phyloP scores from a whole-genome alignment of 495 filamentous ascomycete species.

The Glarea lozoyensis region DNA sequence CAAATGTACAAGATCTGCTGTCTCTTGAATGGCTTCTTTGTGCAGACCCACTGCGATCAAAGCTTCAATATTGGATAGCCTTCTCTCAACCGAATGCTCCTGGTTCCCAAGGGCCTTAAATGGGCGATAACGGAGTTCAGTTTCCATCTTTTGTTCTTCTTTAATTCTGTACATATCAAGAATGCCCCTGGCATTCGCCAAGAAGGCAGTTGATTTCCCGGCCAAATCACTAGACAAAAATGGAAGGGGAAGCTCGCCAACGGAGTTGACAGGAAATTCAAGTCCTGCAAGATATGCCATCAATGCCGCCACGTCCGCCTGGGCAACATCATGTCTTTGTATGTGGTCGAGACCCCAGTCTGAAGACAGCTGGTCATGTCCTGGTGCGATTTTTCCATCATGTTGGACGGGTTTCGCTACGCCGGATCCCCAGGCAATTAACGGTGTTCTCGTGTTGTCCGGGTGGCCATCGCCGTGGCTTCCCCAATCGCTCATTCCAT shows the following conservation, averaged over 20 bases:
- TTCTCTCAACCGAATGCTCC: slow-evolving; percentile 53
- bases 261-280: slow-evolving; percentile 92
- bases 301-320: slow-evolving; percentile 91
- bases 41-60: slow-evolving; percentile 59
- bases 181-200: slow-evolving; percentile 82
- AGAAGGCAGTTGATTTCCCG: slow-evolving; percentile 75
- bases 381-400: slow-evolving; percentile 45
- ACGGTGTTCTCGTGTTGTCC: slow-evolving; percentile 90
- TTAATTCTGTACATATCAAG: slow-evolving; percentile 97
- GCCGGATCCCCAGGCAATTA: slow-evolving; percentile 92
- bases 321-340: slow-evolving; percentile 79
- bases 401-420: slow-evolving; percentile 64
- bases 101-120: slow-evolving; percentile 53
- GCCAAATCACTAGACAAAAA: slow-evolving; percentile 63
- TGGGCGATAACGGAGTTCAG: slow-evolving; percentile 67
- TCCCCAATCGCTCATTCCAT: slow-evolving; percentile 98
- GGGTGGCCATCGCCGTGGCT: slow-evolving; percentile 97
- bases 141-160: slow-evolving; percentile 71
- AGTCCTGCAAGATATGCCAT: slow-evolving; percentile 94
- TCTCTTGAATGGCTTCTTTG: slow-evolving; percentile 67
- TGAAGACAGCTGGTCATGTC: slow-evolving; percentile 87
- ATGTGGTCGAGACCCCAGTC: slow-evolving; percentile 82
- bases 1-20: slow-evolving; percentile 62
- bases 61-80: slow-evolving; percentile 56
- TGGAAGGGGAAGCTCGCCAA: slow-evolving; percentile 81